These are phyloP conservation scores for Loxodes magnus DNA, from an alignment of 73 alveolate genomes.

Conservation along the genomic window DNA sequence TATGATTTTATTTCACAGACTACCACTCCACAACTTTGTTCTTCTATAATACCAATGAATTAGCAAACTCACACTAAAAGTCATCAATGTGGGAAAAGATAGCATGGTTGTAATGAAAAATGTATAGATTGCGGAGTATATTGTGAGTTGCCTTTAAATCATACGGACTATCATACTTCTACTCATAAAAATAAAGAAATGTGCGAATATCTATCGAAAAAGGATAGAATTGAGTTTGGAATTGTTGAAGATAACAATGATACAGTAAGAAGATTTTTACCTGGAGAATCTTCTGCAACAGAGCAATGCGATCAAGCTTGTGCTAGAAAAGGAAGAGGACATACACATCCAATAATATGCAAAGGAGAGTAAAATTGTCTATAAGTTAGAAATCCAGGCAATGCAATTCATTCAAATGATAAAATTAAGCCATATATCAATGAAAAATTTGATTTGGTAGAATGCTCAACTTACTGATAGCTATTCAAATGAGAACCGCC, in stretches of 20 bases:
- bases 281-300: slow-evolving; percentile 32
- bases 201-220: slow-evolving; percentile 16
- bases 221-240: no score
- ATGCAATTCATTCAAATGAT: slow-evolving; percentile 21
- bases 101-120: slow-evolving; percentile 14
- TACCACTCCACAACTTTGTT: not conserved
- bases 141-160: slow-evolving; percentile 15
- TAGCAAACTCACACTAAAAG: not conserved
- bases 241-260: not conserved
- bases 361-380: slow-evolving; percentile 18
- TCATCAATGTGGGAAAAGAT: slow-evolving; percentile 7
- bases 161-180: slow-evolving; percentile 23
- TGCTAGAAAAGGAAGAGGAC: slow-evolving; percentile 35
- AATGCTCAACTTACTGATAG: slow-evolving; percentile 23
- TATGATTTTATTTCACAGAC: not conserved
- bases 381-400: not conserved
- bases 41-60: not conserved
- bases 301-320: slow-evolving; percentile 27
- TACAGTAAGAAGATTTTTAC: slow-evolving; percentile 8
- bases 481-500: slow-evolving; percentile 29
- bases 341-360: slow-evolving; percentile 25
- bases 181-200: slow-evolving; percentile 32
- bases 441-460: slow-evolving; percentile 12
- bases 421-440: slow-evolving; percentile 9
- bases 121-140: slow-evolving; percentile 35